Evolutionary conservation across 2,329 filamentous ascomycete genomes (phyloP), one percentile per base, ranked within the genome.

Genomic region (Hymenoscyphus salicellus): DNA sequence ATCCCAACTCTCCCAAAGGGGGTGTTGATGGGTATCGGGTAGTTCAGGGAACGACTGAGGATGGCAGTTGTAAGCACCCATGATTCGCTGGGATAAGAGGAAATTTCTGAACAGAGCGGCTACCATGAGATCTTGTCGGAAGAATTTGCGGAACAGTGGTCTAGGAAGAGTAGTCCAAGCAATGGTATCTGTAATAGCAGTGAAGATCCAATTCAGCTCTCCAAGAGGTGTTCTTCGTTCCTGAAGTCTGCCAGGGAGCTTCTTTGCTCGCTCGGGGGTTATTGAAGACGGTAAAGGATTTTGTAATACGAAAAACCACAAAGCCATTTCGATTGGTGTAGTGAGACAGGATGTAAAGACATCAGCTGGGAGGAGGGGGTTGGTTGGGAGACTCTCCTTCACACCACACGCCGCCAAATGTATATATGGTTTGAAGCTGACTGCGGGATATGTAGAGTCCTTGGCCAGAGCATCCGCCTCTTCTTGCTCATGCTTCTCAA

Each of bases 191-290:
- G 95, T 99, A 69, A 99, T 98, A 62, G 95, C 95, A 0, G 95
- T 99, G 75, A 99, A 98, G 41, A 99, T 99, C 95, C 95, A 99
- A 74, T 99, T 99, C 16, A 99, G 82, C 79, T 99, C 95, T 67
- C 95, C 95, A 38, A 99, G 84, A 8, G 95, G 95, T 59, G 95
- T 98, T 74, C 95, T 85, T 66, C 95, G 86, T 78, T 99, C 95
- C 74, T 97, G 94, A 52, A 98, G 85, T 67, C 93, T 89, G 38
- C 95, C 95, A 2, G 94, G 93, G 20, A 99, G 89, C 73, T 92
- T 91, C 77, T 92, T 90, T 52, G 94, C 93, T 71, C 94, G 86
- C 66, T 95, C 91, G 3, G 94, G 86, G 1, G 86, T 89, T 63
- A 97, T 80, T 49, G 85, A 86, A 17, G 79, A 84, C 5, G 83